phyloP scores from a whole-genome alignment of 805 yeast genomes.

The Metschnikowia henanensis region DNA sequence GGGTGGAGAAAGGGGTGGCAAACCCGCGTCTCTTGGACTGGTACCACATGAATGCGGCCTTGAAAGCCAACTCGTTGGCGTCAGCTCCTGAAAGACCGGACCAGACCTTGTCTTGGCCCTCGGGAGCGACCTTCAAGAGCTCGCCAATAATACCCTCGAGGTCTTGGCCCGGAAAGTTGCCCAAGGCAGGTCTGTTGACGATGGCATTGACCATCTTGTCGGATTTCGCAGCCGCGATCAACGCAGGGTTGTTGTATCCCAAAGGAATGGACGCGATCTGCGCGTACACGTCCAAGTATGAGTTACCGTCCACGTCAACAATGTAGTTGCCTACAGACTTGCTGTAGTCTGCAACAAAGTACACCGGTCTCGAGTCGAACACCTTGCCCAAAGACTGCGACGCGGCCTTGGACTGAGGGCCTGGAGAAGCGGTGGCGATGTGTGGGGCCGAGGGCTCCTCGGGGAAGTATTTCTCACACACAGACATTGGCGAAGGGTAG shows the following conservation, averaged over 20 bases:
- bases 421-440: slow-evolving; percentile 69
- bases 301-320: slow-evolving; percentile 79
- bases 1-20: slow-evolving; percentile 55
- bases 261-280: slow-evolving; percentile 85
- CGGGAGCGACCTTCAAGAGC: slow-evolving; percentile 68
- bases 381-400: slow-evolving; percentile 57
- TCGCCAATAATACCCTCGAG: slow-evolving; percentile 54
- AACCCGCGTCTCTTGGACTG: slow-evolving; percentile 69
- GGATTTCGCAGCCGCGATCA: slow-evolving; percentile 65
- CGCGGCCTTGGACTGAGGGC: slow-evolving; percentile 62
- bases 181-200: slow-evolving; percentile 82
- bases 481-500: slow-evolving; percentile 30
- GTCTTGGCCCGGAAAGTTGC: slow-evolving; percentile 54
- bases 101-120: slow-evolving; percentile 75
- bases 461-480: slow-evolving; percentile 65
- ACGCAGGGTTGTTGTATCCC: slow-evolving; percentile 83
- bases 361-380: slow-evolving; percentile 71
- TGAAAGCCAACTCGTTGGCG: slow-evolving; percentile 86
- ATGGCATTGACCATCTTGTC: slow-evolving; percentile 71
- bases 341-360: slow-evolving; percentile 73
- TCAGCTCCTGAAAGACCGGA: slow-evolving; percentile 83
- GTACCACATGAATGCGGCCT: slow-evolving; percentile 84
- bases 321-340: slow-evolving; percentile 80
- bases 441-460: slow-evolving; percentile 74
- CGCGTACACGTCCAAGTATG: slow-evolving; percentile 70